A percentile compares a stretch with the other conserved stretches of the same genome.
phyloP scores from a whole-genome alignment of 1,139 yeast species.

The Saccharomyces hybrid region DNA sequence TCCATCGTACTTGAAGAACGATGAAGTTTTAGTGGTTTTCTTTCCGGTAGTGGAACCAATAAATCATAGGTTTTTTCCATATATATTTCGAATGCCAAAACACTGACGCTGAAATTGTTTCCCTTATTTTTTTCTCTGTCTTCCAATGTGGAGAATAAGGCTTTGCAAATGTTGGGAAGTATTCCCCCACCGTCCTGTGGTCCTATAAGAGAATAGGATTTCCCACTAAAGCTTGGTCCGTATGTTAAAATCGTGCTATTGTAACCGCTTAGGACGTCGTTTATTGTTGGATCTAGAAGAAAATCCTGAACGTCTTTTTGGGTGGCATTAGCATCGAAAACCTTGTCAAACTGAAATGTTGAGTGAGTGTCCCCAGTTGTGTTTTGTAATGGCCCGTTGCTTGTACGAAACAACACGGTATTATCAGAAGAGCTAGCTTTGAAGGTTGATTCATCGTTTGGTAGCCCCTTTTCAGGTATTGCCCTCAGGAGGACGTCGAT shows the following conservation, averaged over 20 bases:
- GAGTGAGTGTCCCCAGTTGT: conserved; percentile 29
- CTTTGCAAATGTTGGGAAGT: conserved; percentile 68
- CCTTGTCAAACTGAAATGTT: conserved; percentile 58
- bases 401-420: neutral
- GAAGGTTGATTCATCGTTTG: neutral
- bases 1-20: conserved; percentile 15
- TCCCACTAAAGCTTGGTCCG: conserved; percentile 88
- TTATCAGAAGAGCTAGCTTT: neutral
- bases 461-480: neutral
- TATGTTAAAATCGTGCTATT: conserved; percentile 82
- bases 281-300: neutral
- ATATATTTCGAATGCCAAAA: conserved; percentile 75
- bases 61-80: conserved; percentile 71
- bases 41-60: conserved; percentile 26
- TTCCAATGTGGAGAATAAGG: conserved; percentile 52
- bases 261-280: conserved; percentile 36
- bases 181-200: conserved; percentile 40
- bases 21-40: conserved; percentile 10
- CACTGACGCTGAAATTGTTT: conserved; percentile 52
- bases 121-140: conserved; percentile 29
- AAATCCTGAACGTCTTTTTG: conserved; percentile 57
- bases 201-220: conserved; percentile 84
- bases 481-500: neutral
- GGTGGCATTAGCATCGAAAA: conserved; percentile 43
- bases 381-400: neutral